Conservation (phyloP, 2,329 filamentous ascomycete species). For the Zymoseptoria brevis region DNA sequence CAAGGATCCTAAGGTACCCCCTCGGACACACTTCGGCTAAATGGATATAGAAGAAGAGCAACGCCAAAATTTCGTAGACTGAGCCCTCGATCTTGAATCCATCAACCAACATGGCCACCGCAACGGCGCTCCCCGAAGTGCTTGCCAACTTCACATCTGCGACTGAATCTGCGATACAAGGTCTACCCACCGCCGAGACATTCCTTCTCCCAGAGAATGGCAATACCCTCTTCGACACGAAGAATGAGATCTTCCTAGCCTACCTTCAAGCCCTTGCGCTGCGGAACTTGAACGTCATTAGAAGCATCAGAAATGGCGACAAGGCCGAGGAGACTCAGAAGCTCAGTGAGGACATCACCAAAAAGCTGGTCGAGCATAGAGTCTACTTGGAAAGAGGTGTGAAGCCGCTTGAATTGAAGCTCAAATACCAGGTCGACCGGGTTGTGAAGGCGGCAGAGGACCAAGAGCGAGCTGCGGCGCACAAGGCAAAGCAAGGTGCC, state of each 20-base stretch:
- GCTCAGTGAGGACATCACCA: constrained; percentile 57
- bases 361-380: constrained; percentile 84
- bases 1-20: too few species aligned
- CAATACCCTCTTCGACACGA: constrained; percentile 88
- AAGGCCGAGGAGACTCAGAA: constrained; percentile 33
- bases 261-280: constrained; percentile 91
- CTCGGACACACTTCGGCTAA: background rate
- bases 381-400: constrained; percentile 90
- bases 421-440: constrained; percentile 95
- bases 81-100: background rate
- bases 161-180: constrained; percentile 51
- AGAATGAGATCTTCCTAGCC: constrained; percentile 93
- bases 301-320: constrained; percentile 29
- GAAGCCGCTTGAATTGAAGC: constrained; percentile 75
- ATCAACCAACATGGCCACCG: constrained; percentile 18
- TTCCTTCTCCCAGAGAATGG: constrained; percentile 73
- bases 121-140: constrained; percentile 34
- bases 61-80: background rate
- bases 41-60: background rate
- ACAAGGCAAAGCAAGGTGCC: constrained; percentile 29
- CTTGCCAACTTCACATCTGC: constrained; percentile 47
- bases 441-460: constrained; percentile 82
- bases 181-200: constrained; percentile 48
- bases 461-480: constrained; percentile 43
- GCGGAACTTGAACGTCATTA: constrained; percentile 44